Evolutionary conservation across 2,329 filamentous ascomycete genomes (phyloP).

Genomic region (Claviceps africana): DNA sequence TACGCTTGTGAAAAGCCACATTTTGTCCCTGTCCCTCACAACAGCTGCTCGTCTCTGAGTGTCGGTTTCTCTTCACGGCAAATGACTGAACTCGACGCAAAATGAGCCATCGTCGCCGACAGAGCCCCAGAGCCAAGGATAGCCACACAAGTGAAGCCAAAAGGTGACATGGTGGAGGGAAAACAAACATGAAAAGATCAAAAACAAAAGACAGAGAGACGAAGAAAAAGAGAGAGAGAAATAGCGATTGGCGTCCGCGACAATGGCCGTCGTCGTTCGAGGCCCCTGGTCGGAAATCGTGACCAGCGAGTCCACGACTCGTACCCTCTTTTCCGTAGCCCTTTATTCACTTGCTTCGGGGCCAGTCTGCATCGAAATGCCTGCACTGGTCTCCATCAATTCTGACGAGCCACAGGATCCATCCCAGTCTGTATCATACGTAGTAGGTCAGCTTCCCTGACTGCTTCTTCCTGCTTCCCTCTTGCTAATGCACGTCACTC

Average conservation of each 20-base stretch:
- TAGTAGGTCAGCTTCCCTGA: slow-evolving; percentile 8
- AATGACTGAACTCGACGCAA: neutral
- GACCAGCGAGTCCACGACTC: slow-evolving; percentile 1
- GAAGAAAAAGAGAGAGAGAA: neutral
- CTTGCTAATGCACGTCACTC: slow-evolving; percentile 10
- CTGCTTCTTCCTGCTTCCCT: neutral
- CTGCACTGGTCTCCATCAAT: slow-evolving; percentile 35
- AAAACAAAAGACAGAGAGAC: neutral
- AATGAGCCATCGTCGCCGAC: neutral
- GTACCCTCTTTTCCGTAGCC: slow-evolving; percentile 10
- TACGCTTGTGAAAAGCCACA: neutral
- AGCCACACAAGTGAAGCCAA: neutral
- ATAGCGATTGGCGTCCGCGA: neutral
- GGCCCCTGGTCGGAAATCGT: neutral
- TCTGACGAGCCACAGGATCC: slow-evolving; percentile 41
- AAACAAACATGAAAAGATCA: neutral
- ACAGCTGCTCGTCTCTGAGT: neutral
- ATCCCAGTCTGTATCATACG: slow-evolving; percentile 34
- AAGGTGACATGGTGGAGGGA: neutral
- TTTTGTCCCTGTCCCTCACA: neutral
- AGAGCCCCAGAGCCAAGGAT: too few relatives aligned
- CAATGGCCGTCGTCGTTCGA: neutral
- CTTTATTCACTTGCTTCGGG: slow-evolving; percentile 24
- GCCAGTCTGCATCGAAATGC: slow-evolving; percentile 28
- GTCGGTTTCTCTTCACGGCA: neutral